Evolutionary conservation across 768 basidiomycete species (phyloP), one percentile per base, ranked within the genome.

Genomic region (Leccinum rimulosum): DNA sequence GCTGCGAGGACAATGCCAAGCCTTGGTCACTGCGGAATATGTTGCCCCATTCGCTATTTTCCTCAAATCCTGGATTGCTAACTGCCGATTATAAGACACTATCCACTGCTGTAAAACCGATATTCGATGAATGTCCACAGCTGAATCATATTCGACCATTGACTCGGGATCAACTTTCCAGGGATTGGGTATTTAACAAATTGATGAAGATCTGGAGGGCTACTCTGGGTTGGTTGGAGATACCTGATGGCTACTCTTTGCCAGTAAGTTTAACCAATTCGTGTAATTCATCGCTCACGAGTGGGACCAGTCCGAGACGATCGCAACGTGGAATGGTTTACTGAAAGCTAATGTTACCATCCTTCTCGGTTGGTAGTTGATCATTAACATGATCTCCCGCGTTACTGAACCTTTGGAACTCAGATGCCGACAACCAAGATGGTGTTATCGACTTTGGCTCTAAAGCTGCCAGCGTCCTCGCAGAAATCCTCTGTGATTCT

Each of bases 241-340:
- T 84, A 62, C 68, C 70, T 54, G 80, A 81, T 50, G 74, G 79
- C 11, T 73, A 68, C 30, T 73, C 71, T 19, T 71, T 81, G 31
- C 82, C 87, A 14, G 88, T 88, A 62, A 64, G 85, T 75, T 11
- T 22, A 25, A 27, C 33, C 40, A 2, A 14, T 50, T 47, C 10
- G 33, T 11, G 25, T 27, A 51, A 25, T 61, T 56, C 51, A 14
- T 48, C 15, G 53, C 50, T 57, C 50, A 57, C 50, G 47, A 54
- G 19, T 52, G n/a, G 40, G 54, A 25, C 38, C 53, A 84, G 80
- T 61, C 65, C 1, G 82, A 84, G 59, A 71, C 87, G 4, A 65
- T 81, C 7, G 75, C 74, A 14, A 77, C 84, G 8, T 91, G 88
- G 88, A 73, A 78, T 38, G 80, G 81, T 45, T 68, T 91, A 33